Conservation (phyloP, 2,329 filamentous ascomycete genomes). For the Plenodomus tracheiphilus region DNA sequence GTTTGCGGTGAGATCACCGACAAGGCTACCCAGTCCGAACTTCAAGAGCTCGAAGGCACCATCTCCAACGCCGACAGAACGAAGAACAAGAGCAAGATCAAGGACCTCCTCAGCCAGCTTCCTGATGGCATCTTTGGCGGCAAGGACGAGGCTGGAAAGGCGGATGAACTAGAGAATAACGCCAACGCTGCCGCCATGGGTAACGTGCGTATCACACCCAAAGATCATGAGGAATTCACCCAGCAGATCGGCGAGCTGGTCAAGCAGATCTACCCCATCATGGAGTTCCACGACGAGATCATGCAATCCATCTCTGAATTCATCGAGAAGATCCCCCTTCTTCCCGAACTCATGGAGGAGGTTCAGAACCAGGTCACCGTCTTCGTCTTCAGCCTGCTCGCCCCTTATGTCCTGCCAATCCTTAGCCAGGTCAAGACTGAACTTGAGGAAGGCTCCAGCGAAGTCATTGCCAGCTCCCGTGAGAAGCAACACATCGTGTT, state of each 20-base stretch:
- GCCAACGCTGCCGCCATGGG: conserved; percentile 75
- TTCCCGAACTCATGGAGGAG: conserved; percentile 84
- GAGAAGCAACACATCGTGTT: conserved; percentile 88
- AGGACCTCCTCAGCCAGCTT: conserved; percentile 78
- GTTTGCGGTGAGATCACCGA: conserved; percentile 80
- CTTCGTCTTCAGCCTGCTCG: conserved; percentile 90
- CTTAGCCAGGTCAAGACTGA: conserved; percentile 86
- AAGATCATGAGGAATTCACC: conserved; percentile 82
- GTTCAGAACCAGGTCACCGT: conserved; percentile 84
- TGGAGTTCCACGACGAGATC: conserved; percentile 88
- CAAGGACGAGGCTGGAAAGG: conserved; percentile 72
- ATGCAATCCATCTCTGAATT: conserved; percentile 77
- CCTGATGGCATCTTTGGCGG: conserved; percentile 79
- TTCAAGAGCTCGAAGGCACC: conserved; percentile 84
- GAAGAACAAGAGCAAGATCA: conserved; percentile 73
- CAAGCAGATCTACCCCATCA: conserved; percentile 81
- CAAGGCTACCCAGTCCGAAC: conserved; percentile 88
- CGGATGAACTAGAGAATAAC: conserved; percentile 78
- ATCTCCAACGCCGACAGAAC: conserved; percentile 66
- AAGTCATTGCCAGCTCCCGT: conserved; percentile 83
- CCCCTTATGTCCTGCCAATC: conserved; percentile 83
- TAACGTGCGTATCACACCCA: conserved; percentile 73
- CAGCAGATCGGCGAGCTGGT: conserved; percentile 73
- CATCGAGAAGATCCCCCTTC: conserved; percentile 81
- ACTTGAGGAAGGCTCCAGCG: conserved; percentile 79